phyloP scores from a whole-genome alignment of 805 yeast genomes.

The Suhomyces kilbournensis region DNA sequence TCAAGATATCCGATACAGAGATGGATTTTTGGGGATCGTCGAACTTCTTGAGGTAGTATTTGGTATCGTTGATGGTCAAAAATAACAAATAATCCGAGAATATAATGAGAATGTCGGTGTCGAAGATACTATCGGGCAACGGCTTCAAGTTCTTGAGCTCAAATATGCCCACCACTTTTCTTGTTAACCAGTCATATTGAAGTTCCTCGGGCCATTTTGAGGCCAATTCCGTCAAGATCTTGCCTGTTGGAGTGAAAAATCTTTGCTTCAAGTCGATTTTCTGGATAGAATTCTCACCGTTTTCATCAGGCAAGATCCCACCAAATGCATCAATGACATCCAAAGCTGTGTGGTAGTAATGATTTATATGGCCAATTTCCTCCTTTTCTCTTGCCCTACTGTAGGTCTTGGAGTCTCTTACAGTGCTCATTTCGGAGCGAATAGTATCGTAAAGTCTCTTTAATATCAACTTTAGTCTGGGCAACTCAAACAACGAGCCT shows the following conservation, averaged over 20 bases:
- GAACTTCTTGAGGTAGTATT: constrained; percentile 26
- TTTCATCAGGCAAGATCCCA: constrained; percentile 47
- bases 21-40: constrained; percentile 40
- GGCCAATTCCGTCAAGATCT: constrained; percentile 79
- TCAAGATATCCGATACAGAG: constrained; percentile 70
- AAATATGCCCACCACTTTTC: constrained; percentile 79
- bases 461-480: constrained; percentile 66
- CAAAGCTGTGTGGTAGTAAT: constrained; percentile 51
- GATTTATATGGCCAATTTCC: constrained; percentile 27
- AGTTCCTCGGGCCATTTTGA: constrained; percentile 83
- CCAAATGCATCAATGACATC: constrained; percentile 83
- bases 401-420: constrained; percentile 3
- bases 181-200: constrained; percentile 82
- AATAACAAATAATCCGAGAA: constrained; percentile 80
- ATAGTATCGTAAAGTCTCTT: constrained; percentile 55
- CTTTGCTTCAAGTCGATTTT: constrained; percentile 37
- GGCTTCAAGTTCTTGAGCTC: constrained; percentile 34
- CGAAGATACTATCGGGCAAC: constrained; percentile 7
- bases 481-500: constrained; percentile 63
- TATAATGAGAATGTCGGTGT: constrained; percentile 58
- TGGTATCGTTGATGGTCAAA: constrained; percentile 49
- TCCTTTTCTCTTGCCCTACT: constrained; percentile 17
- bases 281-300: constrained; percentile 1
- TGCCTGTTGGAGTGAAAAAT: constrained; percentile 89
- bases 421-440: constrained; percentile 33